Conservation (phyloP, 805 yeast species). For the Starmerella roubikii region DNA sequence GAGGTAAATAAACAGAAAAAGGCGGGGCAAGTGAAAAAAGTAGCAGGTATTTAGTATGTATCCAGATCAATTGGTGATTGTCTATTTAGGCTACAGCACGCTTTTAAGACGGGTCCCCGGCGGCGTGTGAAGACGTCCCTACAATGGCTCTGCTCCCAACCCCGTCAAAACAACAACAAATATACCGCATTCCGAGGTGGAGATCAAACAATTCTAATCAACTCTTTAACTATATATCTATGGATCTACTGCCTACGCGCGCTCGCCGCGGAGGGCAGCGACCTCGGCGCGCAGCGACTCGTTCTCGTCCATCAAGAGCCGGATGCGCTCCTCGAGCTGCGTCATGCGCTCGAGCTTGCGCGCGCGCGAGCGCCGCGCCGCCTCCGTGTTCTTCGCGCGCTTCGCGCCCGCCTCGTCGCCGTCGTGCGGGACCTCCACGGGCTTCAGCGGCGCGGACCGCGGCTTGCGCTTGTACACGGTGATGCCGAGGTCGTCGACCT, state of each 20-base stretch:
- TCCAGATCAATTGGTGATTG: no score
- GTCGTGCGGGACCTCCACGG: conserved; percentile 41
- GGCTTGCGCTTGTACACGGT: conserved; percentile 68
- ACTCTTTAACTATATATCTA: no score
- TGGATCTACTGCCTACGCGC: not conserved
- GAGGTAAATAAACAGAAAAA: no score
- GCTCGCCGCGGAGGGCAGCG: conserved; percentile 16
- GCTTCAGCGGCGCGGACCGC: conserved; percentile 56
- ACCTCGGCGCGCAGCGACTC: conserved; percentile 50
- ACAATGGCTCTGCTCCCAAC: no score
- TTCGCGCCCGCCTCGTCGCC: conserved; percentile 34
- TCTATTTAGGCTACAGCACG: no score
- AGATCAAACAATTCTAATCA: no score
- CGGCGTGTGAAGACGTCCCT: no score
- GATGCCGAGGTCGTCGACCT: conserved; percentile 55
- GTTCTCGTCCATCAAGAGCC: conserved; percentile 47
- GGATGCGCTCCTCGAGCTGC: conserved; percentile 72
- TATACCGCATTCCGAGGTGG: no score
- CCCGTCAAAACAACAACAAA: not conserved
- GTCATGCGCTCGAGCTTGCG: conserved; percentile 85
- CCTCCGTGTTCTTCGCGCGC: conserved; percentile 90
- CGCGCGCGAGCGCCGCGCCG: conserved; percentile 91
- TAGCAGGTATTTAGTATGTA: no score
- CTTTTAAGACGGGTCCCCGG: no score
- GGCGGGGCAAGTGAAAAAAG: no score